These are phyloP conservation scores for Colletotrichum sp. DNA, from an alignment of 2,329 filamentous ascomycete species.

Conservation along the genomic window DNA sequence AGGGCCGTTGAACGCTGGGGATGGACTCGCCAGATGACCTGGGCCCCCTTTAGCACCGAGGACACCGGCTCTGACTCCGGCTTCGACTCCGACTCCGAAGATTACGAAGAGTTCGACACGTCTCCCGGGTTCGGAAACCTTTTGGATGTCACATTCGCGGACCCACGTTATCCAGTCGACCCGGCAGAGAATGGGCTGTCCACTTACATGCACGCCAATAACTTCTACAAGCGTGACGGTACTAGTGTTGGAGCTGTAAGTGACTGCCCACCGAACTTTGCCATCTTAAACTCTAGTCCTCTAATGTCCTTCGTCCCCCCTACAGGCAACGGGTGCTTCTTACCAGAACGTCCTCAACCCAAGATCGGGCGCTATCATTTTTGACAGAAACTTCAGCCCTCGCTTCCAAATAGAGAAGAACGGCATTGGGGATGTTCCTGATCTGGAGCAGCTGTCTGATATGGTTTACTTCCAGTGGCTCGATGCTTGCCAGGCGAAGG, in stretches of 20 bases:
- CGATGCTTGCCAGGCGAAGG: not conserved
- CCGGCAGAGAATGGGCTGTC: not conserved
- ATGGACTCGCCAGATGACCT: not conserved
- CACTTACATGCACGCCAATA: not conserved
- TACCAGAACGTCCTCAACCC: not conserved
- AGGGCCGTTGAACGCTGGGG: not conserved
- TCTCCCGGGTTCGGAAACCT: not conserved
- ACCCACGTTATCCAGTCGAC: not conserved
- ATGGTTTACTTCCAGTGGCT: not conserved
- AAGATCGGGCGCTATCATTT: not conserved
- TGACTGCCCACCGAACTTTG: not conserved
- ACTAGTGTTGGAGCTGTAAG: not conserved
- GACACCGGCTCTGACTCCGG: not conserved
- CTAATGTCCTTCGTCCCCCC: not conserved
- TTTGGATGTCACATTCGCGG: not conserved
- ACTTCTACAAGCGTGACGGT: not conserved
- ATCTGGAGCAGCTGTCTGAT: not conserved
- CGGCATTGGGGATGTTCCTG: not conserved
- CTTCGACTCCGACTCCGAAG: not conserved
- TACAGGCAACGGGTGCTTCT: not conserved
- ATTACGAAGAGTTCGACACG: not conserved
- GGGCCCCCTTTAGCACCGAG: not conserved
- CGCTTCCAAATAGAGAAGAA: not conserved
- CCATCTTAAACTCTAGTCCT: not conserved
- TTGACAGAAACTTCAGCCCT: not conserved